Percentiles rank a stretch among this genome's conserved stretches.
These are phyloP conservation scores for Boletus sensibilis DNA, from an alignment of 768 basidiomycete species.

Conservation along the genomic window DNA sequence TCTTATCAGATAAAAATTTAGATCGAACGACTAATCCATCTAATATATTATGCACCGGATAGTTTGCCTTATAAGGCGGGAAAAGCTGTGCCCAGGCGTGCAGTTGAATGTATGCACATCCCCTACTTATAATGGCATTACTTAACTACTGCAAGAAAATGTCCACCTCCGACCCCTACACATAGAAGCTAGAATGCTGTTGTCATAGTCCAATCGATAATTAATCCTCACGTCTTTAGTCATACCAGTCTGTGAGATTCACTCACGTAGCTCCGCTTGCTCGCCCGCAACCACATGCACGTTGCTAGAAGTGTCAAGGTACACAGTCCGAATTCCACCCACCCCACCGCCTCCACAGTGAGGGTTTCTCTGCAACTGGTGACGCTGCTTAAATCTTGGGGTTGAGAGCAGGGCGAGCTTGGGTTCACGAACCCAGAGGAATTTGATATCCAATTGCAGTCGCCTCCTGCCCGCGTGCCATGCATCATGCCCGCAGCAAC, in stretches of 20 bases:
- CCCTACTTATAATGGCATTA: neutral
- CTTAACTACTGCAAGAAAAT: neutral
- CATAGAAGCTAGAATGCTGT: slow-evolving; percentile 37
- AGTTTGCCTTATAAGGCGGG: too few relatives aligned
- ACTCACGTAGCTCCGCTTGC: slow-evolving; percentile 39
- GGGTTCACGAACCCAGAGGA: slow-evolving; percentile 27
- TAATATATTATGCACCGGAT: too few relatives aligned
- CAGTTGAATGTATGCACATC: neutral
- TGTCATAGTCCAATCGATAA: slow-evolving; percentile 11
- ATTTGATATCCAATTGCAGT: slow-evolving; percentile 52
- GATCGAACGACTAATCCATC: slow-evolving; percentile 19
- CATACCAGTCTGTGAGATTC: slow-evolving; percentile 44
- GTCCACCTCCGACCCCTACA: slow-evolving; percentile 14
- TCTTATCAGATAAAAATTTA: slow-evolving; percentile 29
- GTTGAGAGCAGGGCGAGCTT: slow-evolving; percentile 25
- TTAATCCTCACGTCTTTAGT: slow-evolving; percentile 25
- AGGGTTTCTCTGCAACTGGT: slow-evolving; percentile 67
- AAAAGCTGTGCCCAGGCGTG: too few relatives aligned
- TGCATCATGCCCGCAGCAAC: slow-evolving; percentile 67
- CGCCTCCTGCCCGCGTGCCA: slow-evolving; percentile 55
- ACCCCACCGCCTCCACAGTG: slow-evolving; percentile 72
- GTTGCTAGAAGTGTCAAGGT: slow-evolving; percentile 54
- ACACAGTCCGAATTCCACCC: slow-evolving; percentile 71
- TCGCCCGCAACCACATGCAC: slow-evolving; percentile 47
- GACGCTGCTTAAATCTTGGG: slow-evolving; percentile 22